Evolutionary conservation across 176 grass and related monocot genomes (phyloP), one percentile per base, ranked within the genome.

Genomic region (Rhynchospora tenuis): DNA sequence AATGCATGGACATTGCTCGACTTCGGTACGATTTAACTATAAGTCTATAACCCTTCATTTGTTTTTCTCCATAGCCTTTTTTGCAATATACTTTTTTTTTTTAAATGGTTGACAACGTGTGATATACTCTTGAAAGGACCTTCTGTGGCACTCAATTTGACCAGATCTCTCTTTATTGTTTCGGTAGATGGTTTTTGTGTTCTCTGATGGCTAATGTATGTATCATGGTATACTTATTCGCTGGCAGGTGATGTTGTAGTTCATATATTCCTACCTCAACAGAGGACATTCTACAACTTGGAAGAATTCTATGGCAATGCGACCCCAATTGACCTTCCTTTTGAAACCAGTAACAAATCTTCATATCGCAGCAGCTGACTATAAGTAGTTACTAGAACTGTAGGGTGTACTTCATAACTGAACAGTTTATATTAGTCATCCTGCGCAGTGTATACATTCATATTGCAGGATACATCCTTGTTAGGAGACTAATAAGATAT

Each of bases 241-340:
- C 43, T 24, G 87, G 10, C 87, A 98, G 96, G 96, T 28, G 96
- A 98, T 86, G 93, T 98, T n/a, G 92, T 98, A 43, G 96, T 98
- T 19, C 96, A 95, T 89, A 98, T 95, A 91, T 98, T 98, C 85
- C 87, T 91, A 59, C 96, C 93, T 0, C 91, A 93, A 9, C 96
- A 95, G 31, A 85, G 96, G 81, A 87, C 89, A 59, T 98, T 87
- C 79, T 98, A 98, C 70, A 98, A 98, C 66, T 80, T 98, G 86
- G 96, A 98, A 86, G 93, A 98, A 60, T 98, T 98, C 71, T 98
- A 98, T 16, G 96, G 96, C 63, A 93, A 98, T 2, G 89, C 93
- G 5, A 93, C 90, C n/a, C 24, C 84, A 19, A 89, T 98, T 19
- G 91, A 98, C 73, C 96, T 95, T 47, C 96, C 96, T 43, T 95